Evolutionary conservation across 495 filamentous ascomycete species (phyloP).

Genomic region (Hypoxylon intermedium): DNA sequence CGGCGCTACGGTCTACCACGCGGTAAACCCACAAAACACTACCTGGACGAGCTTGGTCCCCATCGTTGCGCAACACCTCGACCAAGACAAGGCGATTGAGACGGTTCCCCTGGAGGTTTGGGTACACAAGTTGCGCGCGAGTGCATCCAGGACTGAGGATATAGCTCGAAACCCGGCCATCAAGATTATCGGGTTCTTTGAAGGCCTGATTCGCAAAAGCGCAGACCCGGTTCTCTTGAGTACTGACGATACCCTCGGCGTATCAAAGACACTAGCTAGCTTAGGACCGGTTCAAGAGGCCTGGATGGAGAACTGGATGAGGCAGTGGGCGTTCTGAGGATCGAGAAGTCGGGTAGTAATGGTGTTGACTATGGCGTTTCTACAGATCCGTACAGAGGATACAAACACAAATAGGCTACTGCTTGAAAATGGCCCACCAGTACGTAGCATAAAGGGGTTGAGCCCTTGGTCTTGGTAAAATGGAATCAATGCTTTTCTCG

Average conservation of each 20-base stretch:
- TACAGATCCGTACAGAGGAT: too few species aligned
- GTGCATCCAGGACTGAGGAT: conserved; percentile 38
- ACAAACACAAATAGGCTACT: too few species aligned
- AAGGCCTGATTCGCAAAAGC: background rate
- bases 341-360: too few species aligned
- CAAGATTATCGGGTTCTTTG: conserved; percentile 46
- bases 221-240: background rate
- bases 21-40: conserved; percentile 47
- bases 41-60: conserved; percentile 44
- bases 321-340: conserved; percentile 14
- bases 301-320: conserved; percentile 20
- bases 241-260: background rate
- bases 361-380: too few species aligned
- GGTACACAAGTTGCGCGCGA: conserved; percentile 46
- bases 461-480: too few species aligned
- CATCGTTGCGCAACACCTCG: conserved; percentile 40
- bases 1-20: conserved; percentile 48
- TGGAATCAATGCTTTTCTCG: too few species aligned
- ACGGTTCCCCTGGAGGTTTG: conserved; percentile 42
- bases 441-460: too few species aligned
- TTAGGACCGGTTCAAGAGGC: conserved; percentile 6
- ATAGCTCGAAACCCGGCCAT: conserved; percentile 46
- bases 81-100: background rate
- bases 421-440: too few species aligned
- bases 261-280: conserved; percentile 1